These are phyloP conservation scores for Herpetomonas tarakana DNA, from an alignment of 208 protist species.

Conservation along the genomic window DNA sequence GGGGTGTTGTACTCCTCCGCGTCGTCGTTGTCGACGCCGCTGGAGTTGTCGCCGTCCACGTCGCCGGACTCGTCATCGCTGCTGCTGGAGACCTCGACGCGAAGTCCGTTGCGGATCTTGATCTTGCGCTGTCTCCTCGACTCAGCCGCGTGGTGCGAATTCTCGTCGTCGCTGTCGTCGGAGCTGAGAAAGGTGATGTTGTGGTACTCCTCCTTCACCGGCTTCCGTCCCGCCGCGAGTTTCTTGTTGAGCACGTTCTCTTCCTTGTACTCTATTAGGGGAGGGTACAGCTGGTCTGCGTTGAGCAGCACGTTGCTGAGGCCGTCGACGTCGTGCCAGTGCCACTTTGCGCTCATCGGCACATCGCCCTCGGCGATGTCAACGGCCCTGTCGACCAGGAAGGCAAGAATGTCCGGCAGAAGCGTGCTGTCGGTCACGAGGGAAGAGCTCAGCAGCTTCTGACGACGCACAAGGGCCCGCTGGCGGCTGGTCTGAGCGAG, in stretches of 20 bases:
- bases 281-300: conserved; percentile 66
- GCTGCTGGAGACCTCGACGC: conserved; percentile 4
- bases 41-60: conserved; percentile 3
- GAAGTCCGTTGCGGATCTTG: conserved; percentile 1
- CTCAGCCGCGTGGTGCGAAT: conserved; percentile 72
- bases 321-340: conserved; percentile 82
- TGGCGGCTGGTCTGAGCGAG: conserved; percentile 54
- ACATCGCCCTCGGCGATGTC: conserved; percentile 60
- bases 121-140: conserved; percentile 27
- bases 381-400: conserved; percentile 78
- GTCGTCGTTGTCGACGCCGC: conserved; percentile 1
- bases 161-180: conserved; percentile 79
- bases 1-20: conserved; percentile 4
- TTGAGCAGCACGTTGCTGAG: conserved; percentile 50
- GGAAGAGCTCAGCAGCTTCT: conserved; percentile 73
- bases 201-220: conserved; percentile 40
- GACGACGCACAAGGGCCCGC: conserved; percentile 58
- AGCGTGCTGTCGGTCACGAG: conserved; percentile 70
- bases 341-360: conserved; percentile 25
- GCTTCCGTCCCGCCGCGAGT: conserved; percentile 17
- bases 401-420: conserved; percentile 75
- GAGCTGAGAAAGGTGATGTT: conserved; percentile 78
- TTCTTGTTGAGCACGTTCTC: conserved; percentile 9
- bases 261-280: conserved; percentile 36
- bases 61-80: neutral